Percentiles rank a stretch among this genome's conserved stretches.
Evolutionary conservation across 371 early-diverging fungal species (phyloP).

Genomic region (Zychaea mexicana): DNA sequence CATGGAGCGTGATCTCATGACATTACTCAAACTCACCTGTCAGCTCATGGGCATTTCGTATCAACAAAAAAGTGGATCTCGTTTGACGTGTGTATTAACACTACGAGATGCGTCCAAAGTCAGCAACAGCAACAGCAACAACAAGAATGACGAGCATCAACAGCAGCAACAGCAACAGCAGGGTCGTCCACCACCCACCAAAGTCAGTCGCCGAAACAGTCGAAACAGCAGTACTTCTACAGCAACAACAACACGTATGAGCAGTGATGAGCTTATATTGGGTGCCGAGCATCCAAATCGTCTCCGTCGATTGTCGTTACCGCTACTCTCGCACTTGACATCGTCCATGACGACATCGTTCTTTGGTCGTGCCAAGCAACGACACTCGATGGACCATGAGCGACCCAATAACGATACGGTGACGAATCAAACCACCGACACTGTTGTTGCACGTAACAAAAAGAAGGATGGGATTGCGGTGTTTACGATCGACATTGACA

Average conservation of each 20-base stretch:
- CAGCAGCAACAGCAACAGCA: neutral
- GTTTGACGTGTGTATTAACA: conserved; percentile 37
- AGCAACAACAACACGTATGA: conserved; percentile 6
- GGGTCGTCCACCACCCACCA: conserved; percentile 1
- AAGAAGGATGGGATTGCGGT: conserved; percentile 38
- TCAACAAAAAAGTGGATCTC: conserved; percentile 23
- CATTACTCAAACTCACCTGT: conserved; percentile 30
- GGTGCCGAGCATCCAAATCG: conserved; percentile 12
- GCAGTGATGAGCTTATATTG: conserved; percentile 2
- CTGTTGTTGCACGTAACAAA: conserved; percentile 10
- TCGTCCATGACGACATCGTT: conserved; percentile 50
- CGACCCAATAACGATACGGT: conserved; percentile 3
- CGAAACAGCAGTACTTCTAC: conserved; percentile 18
- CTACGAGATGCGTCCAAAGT: conserved; percentile 27
- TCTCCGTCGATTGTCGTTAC: conserved; percentile 31
- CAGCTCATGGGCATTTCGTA: conserved; percentile 50
- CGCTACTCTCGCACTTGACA: conserved; percentile 37
- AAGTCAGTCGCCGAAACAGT: conserved; percentile 15
- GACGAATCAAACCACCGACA: neutral
- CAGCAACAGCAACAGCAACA: no score
- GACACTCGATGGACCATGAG: conserved; percentile 30
- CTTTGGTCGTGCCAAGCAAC: conserved; percentile 33
- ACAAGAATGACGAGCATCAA: neutral
- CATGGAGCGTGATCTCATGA: conserved; percentile 31
- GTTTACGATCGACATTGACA: conserved; percentile 35